Percentiles rank a stretch among this genome's conserved stretches.
These are phyloP conservation scores for Alternaria tenuissima DNA, from an alignment of 2,329 filamentous ascomycete species.

Conservation along the genomic window DNA sequence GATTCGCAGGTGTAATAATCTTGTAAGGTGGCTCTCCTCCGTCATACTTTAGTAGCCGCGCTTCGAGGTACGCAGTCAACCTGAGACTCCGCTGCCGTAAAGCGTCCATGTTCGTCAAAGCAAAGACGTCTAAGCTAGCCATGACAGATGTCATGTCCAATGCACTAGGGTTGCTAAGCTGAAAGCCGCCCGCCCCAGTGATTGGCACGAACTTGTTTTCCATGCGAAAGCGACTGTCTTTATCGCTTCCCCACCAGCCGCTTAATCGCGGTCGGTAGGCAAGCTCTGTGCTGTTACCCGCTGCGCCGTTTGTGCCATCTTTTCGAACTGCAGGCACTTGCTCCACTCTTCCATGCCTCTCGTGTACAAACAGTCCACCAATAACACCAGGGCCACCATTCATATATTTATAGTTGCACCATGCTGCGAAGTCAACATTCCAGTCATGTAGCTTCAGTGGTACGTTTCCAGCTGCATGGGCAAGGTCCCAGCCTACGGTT, in stretches of 20 bases:
- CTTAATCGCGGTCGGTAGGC: constrained; percentile 71
- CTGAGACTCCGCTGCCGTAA: constrained; percentile 75
- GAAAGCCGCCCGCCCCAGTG: constrained; percentile 79
- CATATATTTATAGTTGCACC: constrained; percentile 96
- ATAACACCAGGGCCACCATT: constrained; percentile 86
- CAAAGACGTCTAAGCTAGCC: constrained; percentile 77
- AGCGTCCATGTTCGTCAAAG: constrained; percentile 71
- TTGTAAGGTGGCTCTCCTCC: constrained; percentile 49
- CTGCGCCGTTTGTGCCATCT: constrained; percentile 32
- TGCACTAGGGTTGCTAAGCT: constrained; percentile 84
- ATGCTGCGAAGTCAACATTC: constrained; percentile 89
- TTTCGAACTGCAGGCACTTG: constrained; percentile 5
- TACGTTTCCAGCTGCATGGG: constrained; percentile 86
- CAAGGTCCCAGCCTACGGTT: constrained; percentile 85
- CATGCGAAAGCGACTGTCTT: constrained; percentile 81
- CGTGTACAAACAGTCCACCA: constrained; percentile 81
- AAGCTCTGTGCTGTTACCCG: constrained; percentile 45
- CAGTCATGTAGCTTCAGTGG: constrained; percentile 82
- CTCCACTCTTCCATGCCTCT: constrained; percentile 70
- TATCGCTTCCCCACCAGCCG: constrained; percentile 90
- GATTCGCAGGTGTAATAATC: constrained; percentile 75
- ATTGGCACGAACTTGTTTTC: constrained; percentile 80
- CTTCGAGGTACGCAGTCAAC: constrained; percentile 79
- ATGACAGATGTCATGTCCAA: constrained; percentile 79
- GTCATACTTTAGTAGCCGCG: constrained; percentile 40